Conservation (phyloP, 2,329 filamentous ascomycete genomes). For the Aureobasidium sp. region DNA sequence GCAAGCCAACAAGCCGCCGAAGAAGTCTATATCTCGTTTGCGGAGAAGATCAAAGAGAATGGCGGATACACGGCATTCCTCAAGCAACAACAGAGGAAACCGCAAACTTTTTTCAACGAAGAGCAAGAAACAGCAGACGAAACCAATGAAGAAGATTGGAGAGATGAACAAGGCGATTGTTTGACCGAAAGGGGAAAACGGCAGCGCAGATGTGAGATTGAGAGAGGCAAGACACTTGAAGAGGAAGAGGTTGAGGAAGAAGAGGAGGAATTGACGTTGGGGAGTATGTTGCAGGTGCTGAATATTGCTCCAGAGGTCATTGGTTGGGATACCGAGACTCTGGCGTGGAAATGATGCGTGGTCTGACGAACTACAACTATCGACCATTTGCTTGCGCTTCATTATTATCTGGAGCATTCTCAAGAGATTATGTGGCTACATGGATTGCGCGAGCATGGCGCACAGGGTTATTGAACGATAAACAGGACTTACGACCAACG, state of each 20-base stretch:
- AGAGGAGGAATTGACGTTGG: constrained; percentile 59
- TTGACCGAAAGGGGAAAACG: constrained; percentile 41
- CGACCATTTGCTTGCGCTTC: background rate
- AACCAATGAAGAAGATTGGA: constrained; percentile 21
- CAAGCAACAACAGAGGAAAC: constrained; percentile 31
- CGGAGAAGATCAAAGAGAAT: constrained; percentile 55
- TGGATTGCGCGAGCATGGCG: background rate
- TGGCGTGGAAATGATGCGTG: constrained; percentile 44
- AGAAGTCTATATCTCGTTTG: constrained; percentile 56
- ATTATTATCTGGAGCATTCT: background rate
- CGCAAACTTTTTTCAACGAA: constrained; percentile 21
- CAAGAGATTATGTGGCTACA: background rate
- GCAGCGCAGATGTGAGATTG: constrained; percentile 44
- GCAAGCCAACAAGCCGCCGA: constrained; percentile 59
- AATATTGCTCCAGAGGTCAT: constrained; percentile 58
- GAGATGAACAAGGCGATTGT: constrained; percentile 32
- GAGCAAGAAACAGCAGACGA: constrained; percentile 24
- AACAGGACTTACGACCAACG: background rate
- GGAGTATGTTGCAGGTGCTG: constrained; percentile 59
- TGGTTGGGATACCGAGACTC: constrained; percentile 52
- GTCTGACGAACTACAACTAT: background rate
- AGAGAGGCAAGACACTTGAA: constrained; percentile 31
- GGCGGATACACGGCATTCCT: constrained; percentile 53
- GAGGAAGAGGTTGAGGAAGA: constrained; percentile 27
- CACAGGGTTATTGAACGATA: background rate